A percentile compares a stretch with the other conserved stretches of the same genome.
Conservation (phyloP, 371 early-diverging fungal species). For the Mortierella sp. region DNA sequence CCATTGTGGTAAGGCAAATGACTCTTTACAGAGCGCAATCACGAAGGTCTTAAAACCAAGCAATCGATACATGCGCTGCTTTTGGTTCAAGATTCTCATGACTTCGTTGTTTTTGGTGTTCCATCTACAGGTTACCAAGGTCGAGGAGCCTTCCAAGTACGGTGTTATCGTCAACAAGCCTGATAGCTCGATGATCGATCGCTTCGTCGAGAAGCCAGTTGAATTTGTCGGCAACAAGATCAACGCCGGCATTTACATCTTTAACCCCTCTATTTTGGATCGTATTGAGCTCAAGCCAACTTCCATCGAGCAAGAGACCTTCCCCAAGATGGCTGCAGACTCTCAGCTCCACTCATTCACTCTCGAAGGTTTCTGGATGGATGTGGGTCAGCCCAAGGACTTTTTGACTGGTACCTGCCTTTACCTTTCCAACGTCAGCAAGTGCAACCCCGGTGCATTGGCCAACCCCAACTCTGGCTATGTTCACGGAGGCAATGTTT, state of each 20-base stretch:
- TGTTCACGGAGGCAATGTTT: conserved; percentile 84
- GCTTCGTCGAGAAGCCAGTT: conserved; percentile 99
- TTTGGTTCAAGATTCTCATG: too few species aligned
- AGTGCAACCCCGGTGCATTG: conserved; percentile 76
- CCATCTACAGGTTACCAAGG: conserved; percentile 84
- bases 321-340: conserved; percentile 93
- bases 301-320: conserved; percentile 98
- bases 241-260: conserved; percentile 99
- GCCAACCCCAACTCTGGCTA: conserved; percentile 68
- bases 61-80: too few species aligned
- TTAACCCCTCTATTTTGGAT: conserved; percentile 91
- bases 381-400: conserved; percentile 99
- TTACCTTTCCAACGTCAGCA: conserved; percentile 86
- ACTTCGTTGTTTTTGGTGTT: conserved; percentile 1
- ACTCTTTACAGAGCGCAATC: neutral
- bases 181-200: conserved; percentile 78
- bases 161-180: conserved; percentile 93
- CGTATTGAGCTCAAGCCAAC: conserved; percentile 95
- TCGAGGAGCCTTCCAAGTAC: conserved; percentile 98
- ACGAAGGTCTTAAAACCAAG: neutral
- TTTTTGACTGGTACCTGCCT: conserved; percentile 96
- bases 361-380: conserved; percentile 99
- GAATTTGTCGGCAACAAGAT: conserved; percentile 96
- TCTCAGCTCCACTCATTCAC: conserved; percentile 90
- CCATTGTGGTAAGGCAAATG: conserved; percentile 80